Evolutionary conservation across 257 asterid species (phyloP).

Genomic region (Nicotiana attenuata): DNA sequence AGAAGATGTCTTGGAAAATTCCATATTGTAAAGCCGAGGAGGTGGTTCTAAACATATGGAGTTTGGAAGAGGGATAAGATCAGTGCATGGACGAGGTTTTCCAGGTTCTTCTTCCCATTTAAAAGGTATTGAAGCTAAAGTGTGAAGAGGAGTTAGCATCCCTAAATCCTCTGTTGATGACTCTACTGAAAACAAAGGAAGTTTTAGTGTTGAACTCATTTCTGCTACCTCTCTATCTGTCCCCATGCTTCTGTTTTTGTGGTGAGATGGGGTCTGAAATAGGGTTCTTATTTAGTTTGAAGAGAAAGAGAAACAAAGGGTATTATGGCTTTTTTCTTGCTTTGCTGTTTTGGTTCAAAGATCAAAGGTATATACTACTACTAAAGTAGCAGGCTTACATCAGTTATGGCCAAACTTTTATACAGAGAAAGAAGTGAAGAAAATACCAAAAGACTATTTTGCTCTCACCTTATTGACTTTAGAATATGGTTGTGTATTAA

Average conservation of each 20-base stretch:
- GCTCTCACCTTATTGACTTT: not conserved
- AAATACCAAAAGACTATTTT: not conserved
- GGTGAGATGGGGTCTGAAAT: not conserved
- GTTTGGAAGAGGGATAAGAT: conserved; percentile 15
- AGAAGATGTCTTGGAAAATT: conserved; percentile 22
- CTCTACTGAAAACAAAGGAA: not conserved
- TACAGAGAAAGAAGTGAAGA: not conserved
- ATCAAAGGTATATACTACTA: not conserved
- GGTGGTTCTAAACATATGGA: conserved; percentile 38
- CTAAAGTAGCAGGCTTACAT: not conserved
- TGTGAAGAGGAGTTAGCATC: conserved; percentile 8
- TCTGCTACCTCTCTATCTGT: not conserved
- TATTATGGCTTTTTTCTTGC: not conserved
- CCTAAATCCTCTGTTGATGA: conserved; percentile 1
- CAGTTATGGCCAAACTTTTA: not conserved
- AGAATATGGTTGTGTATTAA: not conserved
- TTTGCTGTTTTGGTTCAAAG: not conserved
- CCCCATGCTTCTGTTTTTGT: not conserved
- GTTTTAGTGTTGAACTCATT: not conserved
- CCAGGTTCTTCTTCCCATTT: conserved; percentile 67
- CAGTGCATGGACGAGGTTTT: conserved; percentile 45
- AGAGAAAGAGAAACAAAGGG: not conserved
- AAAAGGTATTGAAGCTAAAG: conserved; percentile 43
- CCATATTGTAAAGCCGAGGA: conserved; percentile 25
- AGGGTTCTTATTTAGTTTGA: not conserved